Evolutionary conservation across 306 rosid genomes (phyloP).

Genomic region (Casuarina cunninghamiana): DNA sequence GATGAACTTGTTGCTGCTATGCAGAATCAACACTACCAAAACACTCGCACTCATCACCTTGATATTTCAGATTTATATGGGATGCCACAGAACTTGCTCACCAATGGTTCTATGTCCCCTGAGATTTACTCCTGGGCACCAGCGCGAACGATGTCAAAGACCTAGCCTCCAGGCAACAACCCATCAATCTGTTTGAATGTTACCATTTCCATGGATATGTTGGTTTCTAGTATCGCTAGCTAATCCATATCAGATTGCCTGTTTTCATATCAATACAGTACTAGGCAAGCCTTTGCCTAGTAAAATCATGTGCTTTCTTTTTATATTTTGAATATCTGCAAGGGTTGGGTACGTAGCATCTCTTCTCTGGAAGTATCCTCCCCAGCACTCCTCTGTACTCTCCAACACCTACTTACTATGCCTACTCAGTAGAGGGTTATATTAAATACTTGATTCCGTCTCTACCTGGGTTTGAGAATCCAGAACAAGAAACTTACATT

Average conservation of each 20-base stretch:
- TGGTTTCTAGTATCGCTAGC: conserved; percentile 10
- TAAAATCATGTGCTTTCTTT: conserved; percentile 2
- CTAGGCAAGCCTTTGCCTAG: neutral
- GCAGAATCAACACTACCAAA: conserved; percentile 68
- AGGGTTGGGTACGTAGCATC: neutral
- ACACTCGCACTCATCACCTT: conserved; percentile 57
- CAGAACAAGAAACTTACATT: neutral
- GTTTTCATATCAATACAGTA: conserved; percentile 8
- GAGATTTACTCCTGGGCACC: conserved; percentile 77
- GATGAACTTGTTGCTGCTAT: conserved; percentile 57
- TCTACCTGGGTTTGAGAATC: neutral
- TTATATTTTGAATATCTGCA: too few relatives aligned
- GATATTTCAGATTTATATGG: conserved; percentile 66
- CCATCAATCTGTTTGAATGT: neutral
- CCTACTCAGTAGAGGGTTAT: neutral
- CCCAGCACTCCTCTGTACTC: too few relatives aligned
- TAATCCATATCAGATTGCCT: neutral
- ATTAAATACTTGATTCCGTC: neutral
- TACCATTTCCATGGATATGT: neutral
- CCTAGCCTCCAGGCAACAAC: conserved; percentile 37
- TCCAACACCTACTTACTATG: neutral
- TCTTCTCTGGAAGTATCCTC: neutral
- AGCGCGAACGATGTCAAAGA: conserved; percentile 53
- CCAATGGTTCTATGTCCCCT: conserved; percentile 58
- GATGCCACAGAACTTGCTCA: conserved; percentile 71